These are phyloP conservation scores for Myxozyma melibiosi DNA, from an alignment of 805 yeast species.

Conservation along the genomic window DNA sequence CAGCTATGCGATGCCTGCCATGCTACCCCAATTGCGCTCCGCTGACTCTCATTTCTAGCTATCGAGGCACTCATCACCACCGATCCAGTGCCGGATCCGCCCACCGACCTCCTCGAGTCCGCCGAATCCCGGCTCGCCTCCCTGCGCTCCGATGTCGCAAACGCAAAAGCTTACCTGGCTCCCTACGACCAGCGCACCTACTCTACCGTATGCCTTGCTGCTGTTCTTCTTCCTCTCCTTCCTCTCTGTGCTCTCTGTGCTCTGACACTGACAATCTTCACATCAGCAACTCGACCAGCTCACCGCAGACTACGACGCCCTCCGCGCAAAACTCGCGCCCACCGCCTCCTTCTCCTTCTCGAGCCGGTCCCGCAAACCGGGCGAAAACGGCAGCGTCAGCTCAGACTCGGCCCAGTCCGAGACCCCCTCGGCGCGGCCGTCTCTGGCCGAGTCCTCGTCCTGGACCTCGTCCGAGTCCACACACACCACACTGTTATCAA, in stretches of 20 bases:
- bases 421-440: too few species aligned
- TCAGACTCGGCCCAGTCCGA: too few species aligned
- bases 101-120: background rate
- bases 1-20: too few species aligned
- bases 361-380: slow-evolving; percentile 9
- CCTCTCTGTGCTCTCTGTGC: background rate
- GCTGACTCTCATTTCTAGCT: background rate
- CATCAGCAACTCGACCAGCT: slow-evolving; percentile 28
- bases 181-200: slow-evolving; percentile 31
- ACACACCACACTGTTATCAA: background rate
- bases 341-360: slow-evolving; percentile 25
- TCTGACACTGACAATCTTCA: background rate
- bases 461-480: too few species aligned
- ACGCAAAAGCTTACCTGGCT: slow-evolving; percentile 20
- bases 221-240: background rate
- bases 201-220: slow-evolving; percentile 13
- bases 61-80: slow-evolving; percentile 12
- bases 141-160: slow-evolving; percentile 8
- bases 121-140: slow-evolving; percentile 3
- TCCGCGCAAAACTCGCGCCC: slow-evolving; percentile 5
- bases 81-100: background rate
- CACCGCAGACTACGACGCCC: background rate
- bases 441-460: too few species aligned
- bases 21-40: background rate
- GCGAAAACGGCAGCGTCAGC: background rate